These are phyloP conservation scores for Dictyostelium intermedium DNA, from an alignment of 78 protist species.

Conservation along the genomic window DNA sequence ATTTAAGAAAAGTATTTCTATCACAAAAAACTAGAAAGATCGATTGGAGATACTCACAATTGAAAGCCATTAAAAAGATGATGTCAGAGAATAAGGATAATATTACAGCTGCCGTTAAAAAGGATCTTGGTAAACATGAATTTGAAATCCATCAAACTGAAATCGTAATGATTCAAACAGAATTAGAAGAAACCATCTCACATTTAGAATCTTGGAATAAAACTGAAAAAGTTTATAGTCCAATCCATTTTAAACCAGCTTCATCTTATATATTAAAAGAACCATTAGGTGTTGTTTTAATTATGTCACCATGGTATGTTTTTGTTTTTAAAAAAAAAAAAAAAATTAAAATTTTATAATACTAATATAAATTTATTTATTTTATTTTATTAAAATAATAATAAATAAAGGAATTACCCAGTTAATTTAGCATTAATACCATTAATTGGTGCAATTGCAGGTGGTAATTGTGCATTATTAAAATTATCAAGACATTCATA, in stretches of 20 bases:
- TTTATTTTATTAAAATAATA: neutral
- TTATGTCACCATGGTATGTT: conserved; percentile 94
- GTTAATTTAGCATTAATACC: conserved; percentile 78
- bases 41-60: conserved; percentile 72
- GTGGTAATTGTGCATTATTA: conserved; percentile 91
- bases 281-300: conserved; percentile 93
- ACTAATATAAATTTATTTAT: neutral
- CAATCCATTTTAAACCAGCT: conserved; percentile 52
- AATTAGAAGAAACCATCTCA: conserved; percentile 30
- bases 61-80: conserved; percentile 52
- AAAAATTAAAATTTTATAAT: neutral
- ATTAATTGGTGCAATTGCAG: conserved; percentile 94
- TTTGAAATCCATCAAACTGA: conserved; percentile 70
- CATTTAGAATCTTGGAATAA: conserved; percentile 51
- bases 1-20: conserved; percentile 48
- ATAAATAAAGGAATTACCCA: conserved; percentile 70
- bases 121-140: conserved; percentile 70
- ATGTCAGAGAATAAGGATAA: conserved; percentile 68
- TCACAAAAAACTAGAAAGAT: conserved; percentile 55
- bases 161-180: conserved; percentile 32
- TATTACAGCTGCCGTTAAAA: conserved; percentile 46
- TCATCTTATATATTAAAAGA: conserved; percentile 78
- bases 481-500: conserved; percentile 87
- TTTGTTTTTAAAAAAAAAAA: too few relatives aligned
- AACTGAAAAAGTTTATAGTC: conserved; percentile 61